Base-by-base conservation (phyloP, 805 yeast genomes). In the Cyberlindnera misumaiensis region DNA sequence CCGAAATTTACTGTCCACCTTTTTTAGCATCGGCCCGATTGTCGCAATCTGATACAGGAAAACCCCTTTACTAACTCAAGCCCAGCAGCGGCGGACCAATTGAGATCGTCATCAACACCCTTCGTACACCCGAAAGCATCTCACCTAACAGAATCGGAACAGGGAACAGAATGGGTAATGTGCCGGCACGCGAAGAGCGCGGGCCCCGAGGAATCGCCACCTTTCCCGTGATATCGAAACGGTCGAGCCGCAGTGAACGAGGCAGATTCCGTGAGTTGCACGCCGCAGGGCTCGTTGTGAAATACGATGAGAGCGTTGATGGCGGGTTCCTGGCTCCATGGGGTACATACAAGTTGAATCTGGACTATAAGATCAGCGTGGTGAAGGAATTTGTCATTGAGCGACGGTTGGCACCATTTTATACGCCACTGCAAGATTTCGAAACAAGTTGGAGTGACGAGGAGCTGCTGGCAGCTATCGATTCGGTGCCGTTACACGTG, bases 291-390 rank as follows among this genome's bases (percentile, higher is more conserved):
- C 62, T 83, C 38, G 63, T 83, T 16, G 86, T 83, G 3, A 65
- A 71, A 44, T 72, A 60, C 50, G 67, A 67, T 29, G 95, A 86
- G 53, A 75, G 67, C 45, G 95, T 90, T 12, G 97, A 93, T 62
- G 98, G 98, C 14, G 98, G 98, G 2, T 88, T 65, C 55, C 62
- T 90, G 46, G 96, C 95, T 1, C 96, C 97, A 0, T 85, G 75
- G 60, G 97, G 97, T 2, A 83, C 84, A 25, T 90, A 90, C 60
- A 75, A 79, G 46, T 67, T 73, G 25, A 78, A 83, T 34, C 58
- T 82, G 39, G 95, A 85, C 57, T 90, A 77, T 62, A 74, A 82
- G 51, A 73, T 83, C 12, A 73, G 73, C 12, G 66, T 82, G 3
- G 97, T 93, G n/a, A 72, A 84, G 38, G 72, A 65, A 13, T 64